phyloP scores from a whole-genome alignment of 345 rosid species.

The Populus deltoides region DNA sequence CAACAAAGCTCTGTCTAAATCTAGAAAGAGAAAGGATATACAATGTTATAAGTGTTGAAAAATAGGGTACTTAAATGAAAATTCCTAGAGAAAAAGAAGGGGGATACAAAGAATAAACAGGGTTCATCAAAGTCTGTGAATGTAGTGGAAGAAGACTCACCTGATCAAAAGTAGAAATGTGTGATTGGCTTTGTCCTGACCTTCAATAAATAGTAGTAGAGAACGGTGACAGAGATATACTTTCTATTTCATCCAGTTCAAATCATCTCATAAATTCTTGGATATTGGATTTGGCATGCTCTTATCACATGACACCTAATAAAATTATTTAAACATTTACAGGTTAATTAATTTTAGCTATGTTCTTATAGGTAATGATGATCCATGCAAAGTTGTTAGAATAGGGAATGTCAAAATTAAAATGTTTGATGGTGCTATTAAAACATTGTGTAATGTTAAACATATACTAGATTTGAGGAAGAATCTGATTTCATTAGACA shows the following conservation, averaged over 20 bases:
- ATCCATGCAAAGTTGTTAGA: neutral
- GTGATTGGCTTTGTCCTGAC: neutral
- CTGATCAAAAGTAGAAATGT: neutral
- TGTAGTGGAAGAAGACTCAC: neutral
- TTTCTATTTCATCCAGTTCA: no score
- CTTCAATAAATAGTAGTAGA: neutral
- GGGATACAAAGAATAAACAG: neutral
- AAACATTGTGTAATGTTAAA: no score
- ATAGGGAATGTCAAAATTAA: no score
- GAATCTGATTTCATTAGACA: no score
- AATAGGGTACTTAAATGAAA: neutral
- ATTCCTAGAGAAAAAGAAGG: neutral
- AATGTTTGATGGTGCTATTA: no score
- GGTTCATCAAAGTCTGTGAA: neutral
- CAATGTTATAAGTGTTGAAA: neutral
- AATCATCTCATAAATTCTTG: no score
- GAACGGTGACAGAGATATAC: no score
- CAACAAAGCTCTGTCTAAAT: neutral
- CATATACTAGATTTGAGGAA: no score
- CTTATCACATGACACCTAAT: neutral
- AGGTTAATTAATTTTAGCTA: neutral
- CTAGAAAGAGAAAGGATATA: neutral
- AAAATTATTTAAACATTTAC: neutral
- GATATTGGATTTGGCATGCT: neutral
- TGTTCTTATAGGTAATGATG: neutral